Conservation (phyloP, 1,284 basidiomycete species). For the Fomitopsis palustris region DNA sequence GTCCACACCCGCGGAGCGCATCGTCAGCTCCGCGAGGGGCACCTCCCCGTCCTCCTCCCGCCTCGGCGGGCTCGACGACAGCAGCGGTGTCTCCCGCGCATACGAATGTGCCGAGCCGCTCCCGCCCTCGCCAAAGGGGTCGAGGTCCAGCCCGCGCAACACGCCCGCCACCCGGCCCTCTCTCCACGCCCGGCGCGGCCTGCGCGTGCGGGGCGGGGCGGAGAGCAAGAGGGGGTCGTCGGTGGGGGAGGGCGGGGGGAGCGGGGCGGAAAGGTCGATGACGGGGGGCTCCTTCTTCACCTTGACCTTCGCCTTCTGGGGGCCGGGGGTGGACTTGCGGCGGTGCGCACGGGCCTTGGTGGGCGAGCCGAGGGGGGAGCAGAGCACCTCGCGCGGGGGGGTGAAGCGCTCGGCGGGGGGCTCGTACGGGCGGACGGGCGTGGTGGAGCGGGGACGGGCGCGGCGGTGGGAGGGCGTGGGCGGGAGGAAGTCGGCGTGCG, state of each 20-base stretch:
- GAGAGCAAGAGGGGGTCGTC: conserved; percentile 69
- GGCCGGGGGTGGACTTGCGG: conserved; percentile 33
- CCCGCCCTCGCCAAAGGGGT: too few species aligned
- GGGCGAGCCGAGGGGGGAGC: conserved; percentile 27
- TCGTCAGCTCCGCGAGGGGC: neutral
- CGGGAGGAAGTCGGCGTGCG: conserved; percentile 48
- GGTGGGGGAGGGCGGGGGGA: conserved; percentile 66
- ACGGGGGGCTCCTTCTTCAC: conserved; percentile 63
- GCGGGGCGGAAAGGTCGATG: conserved; percentile 52
- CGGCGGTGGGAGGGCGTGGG: conserved; percentile 25
- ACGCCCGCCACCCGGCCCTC: neutral
- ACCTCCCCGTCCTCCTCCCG: neutral
- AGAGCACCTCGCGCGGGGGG: conserved; percentile 59
- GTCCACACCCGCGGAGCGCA: neutral
- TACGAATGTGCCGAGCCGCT: conserved; percentile 11
- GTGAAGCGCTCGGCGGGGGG: conserved; percentile 65
- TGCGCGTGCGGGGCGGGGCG: conserved; percentile 34
- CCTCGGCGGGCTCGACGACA: conserved; percentile 23
- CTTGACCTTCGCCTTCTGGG: conserved; percentile 29
- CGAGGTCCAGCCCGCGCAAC: too few species aligned
- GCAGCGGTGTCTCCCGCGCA: conserved; percentile 21
- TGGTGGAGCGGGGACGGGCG: conserved; percentile 31
- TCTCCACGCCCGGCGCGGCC: conserved; percentile 8
- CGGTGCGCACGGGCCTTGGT: conserved; percentile 33
- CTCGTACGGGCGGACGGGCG: conserved; percentile 59